Evolutionary conservation across 805 yeast species (phyloP).

Genomic region (Candida morakotiae): DNA sequence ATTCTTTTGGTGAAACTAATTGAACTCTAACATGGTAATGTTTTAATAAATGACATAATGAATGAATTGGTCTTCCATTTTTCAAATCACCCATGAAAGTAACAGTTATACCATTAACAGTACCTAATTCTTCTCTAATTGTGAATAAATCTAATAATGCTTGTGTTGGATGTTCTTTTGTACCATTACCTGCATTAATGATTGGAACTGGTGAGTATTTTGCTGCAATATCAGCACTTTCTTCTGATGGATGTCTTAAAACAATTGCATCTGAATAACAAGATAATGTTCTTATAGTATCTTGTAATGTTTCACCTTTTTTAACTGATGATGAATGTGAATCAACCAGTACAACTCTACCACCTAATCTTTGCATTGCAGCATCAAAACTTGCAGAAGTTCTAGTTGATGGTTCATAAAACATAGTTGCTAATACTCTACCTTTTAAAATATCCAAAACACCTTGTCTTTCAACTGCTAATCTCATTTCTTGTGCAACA

Average conservation of each 20-base stretch:
- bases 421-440: conserved; percentile 87
- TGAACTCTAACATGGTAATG: conserved; percentile 93
- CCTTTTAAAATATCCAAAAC: conserved; percentile 88
- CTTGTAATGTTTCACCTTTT: conserved; percentile 98
- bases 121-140: conserved; percentile 97
- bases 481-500: conserved; percentile 96
- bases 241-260: conserved; percentile 92
- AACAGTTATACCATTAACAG: conserved; percentile 95
- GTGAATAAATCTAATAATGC: conserved; percentile 97
- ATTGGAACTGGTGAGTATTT: conserved; percentile 96
- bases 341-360: conserved; percentile 86
- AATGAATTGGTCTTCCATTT: conserved; percentile 98
- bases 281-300: conserved; percentile 90
- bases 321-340: conserved; percentile 89
- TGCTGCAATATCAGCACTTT: conserved; percentile 90
- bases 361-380: conserved; percentile 99
- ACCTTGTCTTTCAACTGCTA: conserved; percentile 95
- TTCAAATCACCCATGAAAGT: conserved; percentile 99
- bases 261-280: conserved; percentile 97
- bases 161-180: conserved; percentile 98
- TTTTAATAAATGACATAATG: conserved; percentile 82
- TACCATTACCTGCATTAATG: conserved; percentile 96
- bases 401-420: conserved; percentile 98
- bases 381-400: conserved; percentile 96
- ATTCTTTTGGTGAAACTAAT: conserved; percentile 85